Base-by-base conservation (phyloP, 208 protist genomes). In the Crithidia thermophila region DNA sequence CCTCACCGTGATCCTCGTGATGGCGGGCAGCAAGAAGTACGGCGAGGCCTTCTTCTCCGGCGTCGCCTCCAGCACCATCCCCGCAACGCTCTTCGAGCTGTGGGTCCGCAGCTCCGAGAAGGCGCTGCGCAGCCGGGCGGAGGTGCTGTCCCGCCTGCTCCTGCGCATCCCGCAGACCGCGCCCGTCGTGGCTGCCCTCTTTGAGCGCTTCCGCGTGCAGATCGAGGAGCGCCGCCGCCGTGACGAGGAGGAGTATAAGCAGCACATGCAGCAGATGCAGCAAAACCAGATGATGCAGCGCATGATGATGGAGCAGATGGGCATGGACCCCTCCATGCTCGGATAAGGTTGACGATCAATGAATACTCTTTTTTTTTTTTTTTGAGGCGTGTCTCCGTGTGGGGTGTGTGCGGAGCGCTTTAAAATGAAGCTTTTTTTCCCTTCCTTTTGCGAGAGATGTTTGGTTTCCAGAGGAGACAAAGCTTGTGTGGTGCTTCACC, bases 241-340 rank as follows among this genome's bases (percentile, higher is more conserved):
- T 71, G 90, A 95, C 52, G 84, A 95, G 67, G 69, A 87, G 67
- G 90, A 95, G 72, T 67, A 82, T 36, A 84, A 85, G 67, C 87
- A 80, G n/a, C 81, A 90, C 33, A 74, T 88, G 82, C 85, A 91
- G 46, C 85, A 94, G 76, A 85, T 88, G 81, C 79, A 90, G 49
- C 87, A 94, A 63, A 73, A 84, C 39, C 81, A 92, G 70, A 83
- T 91, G 73, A 93, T 95, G 87, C 87, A 95, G 70, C 79, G 81
- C 33, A 87, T 87, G 90, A 93, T 95, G 85, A 85, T 95, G 78
- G 84, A 94, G 78, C 82, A 91, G 80, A 95, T 95, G 90, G 86
- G 85, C 23, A 89, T 91, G 68, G 84, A 85, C 59, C 72, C 72
- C 50, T 75, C 72, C 34, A 85, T 87, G 81, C 36, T 87, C 64